These are phyloP conservation scores for Prunus mira DNA, from an alignment of 306 rosid genomes.

Conservation along the genomic window DNA sequence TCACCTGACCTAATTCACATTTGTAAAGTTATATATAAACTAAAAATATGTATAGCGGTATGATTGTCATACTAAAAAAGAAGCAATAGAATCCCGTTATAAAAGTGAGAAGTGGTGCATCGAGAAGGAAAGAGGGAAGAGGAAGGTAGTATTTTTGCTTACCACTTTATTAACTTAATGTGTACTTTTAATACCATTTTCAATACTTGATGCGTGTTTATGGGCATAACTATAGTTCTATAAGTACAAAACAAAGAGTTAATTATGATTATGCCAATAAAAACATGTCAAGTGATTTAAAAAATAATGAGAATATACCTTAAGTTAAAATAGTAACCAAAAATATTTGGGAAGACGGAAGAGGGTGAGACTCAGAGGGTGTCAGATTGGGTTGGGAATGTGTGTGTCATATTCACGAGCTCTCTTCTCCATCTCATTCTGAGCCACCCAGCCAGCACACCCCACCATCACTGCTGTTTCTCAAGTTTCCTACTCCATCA, in stretches of 20 bases:
- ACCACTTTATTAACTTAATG: too few species aligned
- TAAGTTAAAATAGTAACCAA: too few species aligned
- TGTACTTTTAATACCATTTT: accelerated
- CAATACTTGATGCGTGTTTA: too few species aligned
- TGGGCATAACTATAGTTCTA: accelerated
- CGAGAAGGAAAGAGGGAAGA: not conserved
- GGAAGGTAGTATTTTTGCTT: not conserved
- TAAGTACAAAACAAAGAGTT: too few species aligned
- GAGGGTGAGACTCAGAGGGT: not conserved
- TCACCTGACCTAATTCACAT: too few species aligned
- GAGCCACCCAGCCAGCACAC: slow-evolving; percentile 23
- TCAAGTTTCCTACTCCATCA: not conserved
- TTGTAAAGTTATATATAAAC: too few species aligned
- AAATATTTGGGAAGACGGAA: not conserved
- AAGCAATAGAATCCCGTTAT: too few species aligned
- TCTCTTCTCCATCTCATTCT: not conserved
- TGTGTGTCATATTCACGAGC: slow-evolving; percentile 43
- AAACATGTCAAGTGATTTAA: too few species aligned
- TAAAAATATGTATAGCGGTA: too few species aligned
- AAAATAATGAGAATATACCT: accelerated
- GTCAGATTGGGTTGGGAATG: slow-evolving; percentile 34
- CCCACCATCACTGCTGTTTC: not conserved
- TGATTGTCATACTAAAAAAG: too few species aligned
- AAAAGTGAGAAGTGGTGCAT: too few species aligned
- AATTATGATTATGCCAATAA: too few species aligned